Conservation (phyloP, 768 basidiomycete genomes). For the Tremella fuciformis region DNA sequence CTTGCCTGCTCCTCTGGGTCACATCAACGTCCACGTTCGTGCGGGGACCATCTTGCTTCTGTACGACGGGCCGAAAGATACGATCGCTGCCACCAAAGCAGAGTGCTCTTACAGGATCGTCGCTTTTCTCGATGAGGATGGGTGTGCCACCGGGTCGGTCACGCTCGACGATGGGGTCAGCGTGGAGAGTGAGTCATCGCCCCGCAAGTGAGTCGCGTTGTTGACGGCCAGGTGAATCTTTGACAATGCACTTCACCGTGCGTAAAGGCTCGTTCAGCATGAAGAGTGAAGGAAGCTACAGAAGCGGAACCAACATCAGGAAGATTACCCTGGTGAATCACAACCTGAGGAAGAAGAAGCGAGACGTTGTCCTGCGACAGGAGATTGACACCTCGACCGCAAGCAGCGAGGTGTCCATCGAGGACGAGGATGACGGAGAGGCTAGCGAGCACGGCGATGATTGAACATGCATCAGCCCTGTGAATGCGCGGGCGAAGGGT, state of each 20-base stretch:
- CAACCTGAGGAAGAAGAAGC: too few species aligned
- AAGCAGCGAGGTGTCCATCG: too few species aligned
- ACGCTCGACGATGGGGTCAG: slow-evolving; percentile 71
- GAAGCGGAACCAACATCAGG: not conserved
- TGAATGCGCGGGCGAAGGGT: too few species aligned
- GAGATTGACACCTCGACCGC: too few species aligned
- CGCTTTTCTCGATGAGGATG: slow-evolving; percentile 58
- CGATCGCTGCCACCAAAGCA: slow-evolving; percentile 63
- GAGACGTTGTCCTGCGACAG: too few species aligned
- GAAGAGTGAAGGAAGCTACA: not conserved
- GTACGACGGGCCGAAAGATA: slow-evolving; percentile 65
- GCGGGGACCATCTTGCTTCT: slow-evolving; percentile 66
- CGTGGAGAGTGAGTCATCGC: slow-evolving; percentile 60
- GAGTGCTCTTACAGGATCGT: slow-evolving; percentile 63
- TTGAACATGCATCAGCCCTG: too few species aligned
- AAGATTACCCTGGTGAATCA: not conserved
- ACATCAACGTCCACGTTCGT: slow-evolving; percentile 75
- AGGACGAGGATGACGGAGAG: too few species aligned
- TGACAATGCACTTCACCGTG: not conserved
- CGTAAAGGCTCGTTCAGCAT: not conserved
- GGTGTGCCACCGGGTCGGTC: slow-evolving; percentile 61
- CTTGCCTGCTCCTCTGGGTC: slow-evolving; percentile 65
- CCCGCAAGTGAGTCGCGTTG: not conserved
- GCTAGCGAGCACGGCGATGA: too few species aligned
- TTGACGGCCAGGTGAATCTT: not conserved